A percentile compares a stretch with the other conserved stretches of the same genome.
phyloP scores from a whole-genome alignment of 2,329 filamentous ascomycete genomes.

The Grosmannia clavigera region DNA sequence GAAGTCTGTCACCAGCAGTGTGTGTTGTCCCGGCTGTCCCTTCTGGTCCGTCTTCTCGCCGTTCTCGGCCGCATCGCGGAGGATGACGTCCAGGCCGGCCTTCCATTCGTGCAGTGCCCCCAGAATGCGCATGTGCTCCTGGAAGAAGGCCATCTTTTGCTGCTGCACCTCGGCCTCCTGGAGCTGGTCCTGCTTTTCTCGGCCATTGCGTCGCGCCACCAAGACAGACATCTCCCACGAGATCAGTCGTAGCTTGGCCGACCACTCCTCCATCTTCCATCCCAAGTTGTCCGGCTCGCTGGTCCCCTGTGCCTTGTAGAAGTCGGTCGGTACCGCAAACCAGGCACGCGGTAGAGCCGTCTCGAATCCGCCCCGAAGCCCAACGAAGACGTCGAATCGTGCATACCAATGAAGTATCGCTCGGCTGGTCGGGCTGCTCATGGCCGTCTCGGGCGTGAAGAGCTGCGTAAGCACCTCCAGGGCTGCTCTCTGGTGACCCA shows the following conservation, averaged over 20 bases:
- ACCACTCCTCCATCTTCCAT: slow-evolving; percentile 55
- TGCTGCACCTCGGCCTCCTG: slow-evolving; percentile 37
- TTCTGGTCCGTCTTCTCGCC: background rate
- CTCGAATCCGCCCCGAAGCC: slow-evolving; percentile 68
- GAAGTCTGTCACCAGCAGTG: slow-evolving; percentile 43
- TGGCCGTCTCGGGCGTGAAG: slow-evolving; percentile 63
- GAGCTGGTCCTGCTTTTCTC: slow-evolving; percentile 28
- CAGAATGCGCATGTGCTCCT: slow-evolving; percentile 45
- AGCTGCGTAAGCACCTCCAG: slow-evolving; percentile 66
- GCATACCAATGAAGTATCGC: slow-evolving; percentile 81
- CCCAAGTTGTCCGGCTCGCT: slow-evolving; percentile 49
- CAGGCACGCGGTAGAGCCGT: slow-evolving; percentile 65
- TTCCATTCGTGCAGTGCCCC: slow-evolving; percentile 35
- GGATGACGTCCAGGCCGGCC: slow-evolving; percentile 24
- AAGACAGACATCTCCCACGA: slow-evolving; percentile 71
- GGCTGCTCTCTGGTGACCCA: slow-evolving; percentile 85
- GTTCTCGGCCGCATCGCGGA: slow-evolving; percentile 2
- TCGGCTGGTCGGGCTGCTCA: slow-evolving; percentile 56
- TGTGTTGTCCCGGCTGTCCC: background rate
- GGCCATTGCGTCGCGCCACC: slow-evolving; percentile 47
- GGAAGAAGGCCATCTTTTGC: slow-evolving; percentile 46
- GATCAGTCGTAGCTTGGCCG: slow-evolving; percentile 56
- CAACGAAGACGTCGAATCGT: slow-evolving; percentile 75
- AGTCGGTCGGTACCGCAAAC: slow-evolving; percentile 55
- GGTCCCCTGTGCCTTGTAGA: slow-evolving; percentile 45